Evolutionary conservation across 352 stramenopile species (phyloP), one percentile per base, ranked within the genome.

Genomic region (Globisporangium heterothallicum): DNA sequence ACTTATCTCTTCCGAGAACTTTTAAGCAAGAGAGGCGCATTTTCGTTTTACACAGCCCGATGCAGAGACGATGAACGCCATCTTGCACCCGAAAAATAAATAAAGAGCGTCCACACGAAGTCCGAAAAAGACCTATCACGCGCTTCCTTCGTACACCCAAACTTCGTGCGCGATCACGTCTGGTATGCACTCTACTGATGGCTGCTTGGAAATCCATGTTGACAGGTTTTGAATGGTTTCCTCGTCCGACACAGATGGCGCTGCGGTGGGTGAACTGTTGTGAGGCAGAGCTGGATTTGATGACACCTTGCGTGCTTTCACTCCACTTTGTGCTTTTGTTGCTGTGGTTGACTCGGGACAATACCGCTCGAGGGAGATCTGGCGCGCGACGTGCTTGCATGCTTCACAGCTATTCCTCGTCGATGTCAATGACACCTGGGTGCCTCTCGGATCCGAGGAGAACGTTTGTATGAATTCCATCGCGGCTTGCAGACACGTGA

Each of bases 1-100:
- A 51, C 84, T 98, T 52, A 97, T 99, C 60, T 92, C 82, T 41
- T 88, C 82, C 13, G 82, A 92, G 48, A 90, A 82, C 64, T 88
- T 72, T 45, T 78, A 72, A 53, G 21, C 32, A 18, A 36, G 16
- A n/a, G n/a, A n/a, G n/a, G n/a, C n/a, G n/a, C n/a, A n/a, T n/a
- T n/a, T n/a, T n/a, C n/a, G 30, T 13, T 36, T 8, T 16, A 13
- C 30, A 36, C 30, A 13, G 16, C 9, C 29, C 10, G 29, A 34
- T 34, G 29, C 6, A 34, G 29, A 34, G 29, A 6, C 10, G 29
- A 34, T 34, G 29, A 34, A 34, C 29, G n/a, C n/a, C n/a, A n/a
- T n/a, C n/a, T n/a, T n/a, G n/a, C n/a, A n/a, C n/a, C n/a, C n/a
- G 10, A 12, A 34, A 34, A 34, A 34, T 34, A 34, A 34, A 34